Evolutionary conservation across 1,284 basidiomycete species (phyloP), one percentile per base, ranked within the genome.

Genomic region (Singerocomus rubriflavus): DNA sequence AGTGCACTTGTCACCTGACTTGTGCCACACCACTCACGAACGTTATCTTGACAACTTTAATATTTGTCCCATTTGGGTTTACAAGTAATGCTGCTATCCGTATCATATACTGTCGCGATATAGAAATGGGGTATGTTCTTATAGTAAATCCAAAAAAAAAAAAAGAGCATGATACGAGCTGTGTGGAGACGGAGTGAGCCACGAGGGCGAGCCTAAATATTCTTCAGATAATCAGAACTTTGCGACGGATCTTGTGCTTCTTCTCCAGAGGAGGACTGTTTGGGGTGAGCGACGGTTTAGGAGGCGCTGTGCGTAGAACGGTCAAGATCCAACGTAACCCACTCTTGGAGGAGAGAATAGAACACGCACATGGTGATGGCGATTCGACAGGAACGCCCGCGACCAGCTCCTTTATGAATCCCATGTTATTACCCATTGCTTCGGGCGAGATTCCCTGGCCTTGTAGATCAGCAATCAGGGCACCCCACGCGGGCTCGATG

Each of bases 401-500:
- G 29, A 85, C 76, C 63, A 84, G 82, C 58, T 85, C 84, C 55
- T 81, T 76, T 63, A 88, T 82, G 68, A 88, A 88, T 51, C 78
- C 73, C 61, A 83, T 75, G 61, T 85, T 84, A 51, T 82, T 74
- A 53, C 75, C 69, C 44, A 85, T 77, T 51, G 80, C 74, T 53
- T 75, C 71, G 44, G 73, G 76, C 25, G 65, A 57, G 59, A 84
- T 74, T 29, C 86, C 85, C 60, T 82, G 76, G 26, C 75, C 78
- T 35, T 79, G 76, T 9, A 90, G 71, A 68, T 87, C 82, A 48
- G 81, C 73, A 25, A 89, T 72, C 51, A 90, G 70, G 42, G 77
- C 71, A 53, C 79, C 81, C 91, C 91, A 95, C 37, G 80, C 80
- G 5, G 84, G 82, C 61, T 93, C 89, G 30, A 93, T 80, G 58